Conservation (phyloP, 495 filamentous ascomycete genomes). For the Copromyces sp. region DNA sequence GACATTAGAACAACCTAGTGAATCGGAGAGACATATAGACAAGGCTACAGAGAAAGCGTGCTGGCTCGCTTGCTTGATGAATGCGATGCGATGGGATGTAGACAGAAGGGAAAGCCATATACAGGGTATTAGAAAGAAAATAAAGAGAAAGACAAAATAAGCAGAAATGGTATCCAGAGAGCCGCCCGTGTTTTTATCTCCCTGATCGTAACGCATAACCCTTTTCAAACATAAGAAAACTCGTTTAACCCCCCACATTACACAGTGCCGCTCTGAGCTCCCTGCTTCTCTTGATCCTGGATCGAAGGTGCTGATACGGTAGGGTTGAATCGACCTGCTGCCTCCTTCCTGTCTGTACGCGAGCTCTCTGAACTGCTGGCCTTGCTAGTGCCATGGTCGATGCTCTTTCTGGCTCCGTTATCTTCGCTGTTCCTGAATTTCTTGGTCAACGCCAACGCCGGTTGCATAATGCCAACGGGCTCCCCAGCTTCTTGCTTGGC, state of each 20-base stretch:
- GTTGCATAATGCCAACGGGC: neutral
- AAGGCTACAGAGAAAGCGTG: neutral
- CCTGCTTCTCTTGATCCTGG: neutral
- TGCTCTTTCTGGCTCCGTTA: neutral
- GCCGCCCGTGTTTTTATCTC: neutral
- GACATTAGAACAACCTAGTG: neutral
- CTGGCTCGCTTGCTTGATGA: neutral
- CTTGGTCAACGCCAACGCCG: neutral
- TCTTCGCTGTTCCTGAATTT: neutral
- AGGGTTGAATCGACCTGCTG: neutral
- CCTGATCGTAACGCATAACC: neutral
- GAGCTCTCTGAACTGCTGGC: neutral
- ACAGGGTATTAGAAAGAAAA: neutral
- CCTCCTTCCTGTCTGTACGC: neutral
- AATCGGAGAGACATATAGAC: neutral
- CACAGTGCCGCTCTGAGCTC: neutral
- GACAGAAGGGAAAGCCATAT: neutral
- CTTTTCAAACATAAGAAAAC: neutral
- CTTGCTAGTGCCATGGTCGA: neutral
- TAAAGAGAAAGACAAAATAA: neutral
- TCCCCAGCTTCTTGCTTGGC: conserved; percentile 5
- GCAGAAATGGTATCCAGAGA: neutral
- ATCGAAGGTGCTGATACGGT: neutral
- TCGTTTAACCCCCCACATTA: neutral
- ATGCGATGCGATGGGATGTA: neutral